Base-by-base conservation (phyloP, 139 green algal species). In the Haematococcus lacustris region DNA sequence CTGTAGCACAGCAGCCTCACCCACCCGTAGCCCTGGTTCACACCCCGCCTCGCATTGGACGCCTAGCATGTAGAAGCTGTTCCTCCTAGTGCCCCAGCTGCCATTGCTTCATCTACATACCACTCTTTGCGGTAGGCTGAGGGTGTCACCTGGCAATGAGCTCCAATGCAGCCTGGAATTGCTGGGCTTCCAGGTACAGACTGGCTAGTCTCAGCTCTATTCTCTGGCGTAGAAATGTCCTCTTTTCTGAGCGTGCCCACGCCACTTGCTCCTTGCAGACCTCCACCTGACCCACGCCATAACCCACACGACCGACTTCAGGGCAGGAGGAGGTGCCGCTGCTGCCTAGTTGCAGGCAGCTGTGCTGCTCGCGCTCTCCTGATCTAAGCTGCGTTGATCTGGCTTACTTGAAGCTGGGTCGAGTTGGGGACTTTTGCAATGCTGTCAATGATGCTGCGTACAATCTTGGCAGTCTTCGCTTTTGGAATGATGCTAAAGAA, bases 391-490 rank as follows among this genome's bases (percentile, higher is more conserved):
- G n/a, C n/a, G n/a, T 32, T 3, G 26, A 63, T 5, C n/a, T 9
- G 9, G 43, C 43, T 53, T 53, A 97, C 90, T 88, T 97, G 94
- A 38, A 98, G 78, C 51, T 88, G 59, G 35, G 88, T 94, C 1
- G 88, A 94, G 50, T 88, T 79, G 0, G 94, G 94, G 38, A 99
- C 82, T 37, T 91, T 92, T 7, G 88, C 84, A 38, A 99, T 93
- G 50, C 83, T 83, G 64, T 99, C 95, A 30, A 99, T 97, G 38
- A 99, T 85, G 2, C 69, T 91, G 21, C 95, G 80, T 21, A 99
- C 94, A 28, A 99, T 89, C 84, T 98, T 98, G 39, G 95, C 95
- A 2, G 95, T 99, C 80, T 98, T 99, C 30, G 95, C 95, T 73
- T 99, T 99, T 28, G 95, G 91, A 35, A 98, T 92, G 32, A 75